These are phyloP conservation scores for Boletales sp. DNA, from an alignment of 768 basidiomycete genomes.

Conservation along the genomic window DNA sequence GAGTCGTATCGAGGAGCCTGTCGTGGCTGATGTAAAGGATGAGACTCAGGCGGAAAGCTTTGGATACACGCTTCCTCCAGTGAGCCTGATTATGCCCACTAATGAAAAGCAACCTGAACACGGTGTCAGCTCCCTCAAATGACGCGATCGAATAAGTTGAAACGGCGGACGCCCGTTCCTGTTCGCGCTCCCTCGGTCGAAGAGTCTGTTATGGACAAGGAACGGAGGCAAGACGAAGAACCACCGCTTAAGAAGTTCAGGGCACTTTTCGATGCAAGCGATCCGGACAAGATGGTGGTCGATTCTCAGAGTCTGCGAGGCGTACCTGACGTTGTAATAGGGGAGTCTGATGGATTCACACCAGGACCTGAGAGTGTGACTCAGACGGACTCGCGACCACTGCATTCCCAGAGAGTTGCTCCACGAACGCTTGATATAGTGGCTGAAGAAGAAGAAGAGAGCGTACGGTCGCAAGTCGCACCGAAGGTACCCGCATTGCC, in stretches of 20 bases:
- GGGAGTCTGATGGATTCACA: constrained; percentile 10
- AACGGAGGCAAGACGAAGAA: constrained; percentile 27
- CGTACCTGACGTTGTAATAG: constrained; percentile 7
- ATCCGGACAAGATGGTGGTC: constrained; percentile 42
- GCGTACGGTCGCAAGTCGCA: constrained; percentile 9
- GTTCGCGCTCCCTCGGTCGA: constrained; percentile 14
- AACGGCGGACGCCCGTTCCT: constrained; percentile 48
- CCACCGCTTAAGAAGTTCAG: constrained; percentile 70
- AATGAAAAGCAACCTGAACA: neutral
- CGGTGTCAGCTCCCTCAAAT: constrained; percentile 38
- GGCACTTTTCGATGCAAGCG: constrained; percentile 63
- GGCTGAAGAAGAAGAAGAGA: constrained; percentile 59
- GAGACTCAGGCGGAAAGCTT: constrained; percentile 6
- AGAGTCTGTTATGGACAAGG: constrained; percentile 13
- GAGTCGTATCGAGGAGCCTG: constrained; percentile 5
- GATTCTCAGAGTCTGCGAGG: constrained; percentile 17
- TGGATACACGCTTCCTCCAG: constrained; percentile 24
- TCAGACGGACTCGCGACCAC: constrained; percentile 21
- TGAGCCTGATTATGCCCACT: constrained; percentile 5
- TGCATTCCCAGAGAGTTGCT: constrained; percentile 1
- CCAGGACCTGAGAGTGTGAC: constrained; percentile 23
- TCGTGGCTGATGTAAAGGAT: constrained; percentile 3
- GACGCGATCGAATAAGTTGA: constrained; percentile 42
- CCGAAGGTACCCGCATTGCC: neutral
- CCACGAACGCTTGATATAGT: constrained; percentile 31